Conservation (phyloP, 2,329 filamentous ascomycete species). For the Penicillium sp. region DNA sequence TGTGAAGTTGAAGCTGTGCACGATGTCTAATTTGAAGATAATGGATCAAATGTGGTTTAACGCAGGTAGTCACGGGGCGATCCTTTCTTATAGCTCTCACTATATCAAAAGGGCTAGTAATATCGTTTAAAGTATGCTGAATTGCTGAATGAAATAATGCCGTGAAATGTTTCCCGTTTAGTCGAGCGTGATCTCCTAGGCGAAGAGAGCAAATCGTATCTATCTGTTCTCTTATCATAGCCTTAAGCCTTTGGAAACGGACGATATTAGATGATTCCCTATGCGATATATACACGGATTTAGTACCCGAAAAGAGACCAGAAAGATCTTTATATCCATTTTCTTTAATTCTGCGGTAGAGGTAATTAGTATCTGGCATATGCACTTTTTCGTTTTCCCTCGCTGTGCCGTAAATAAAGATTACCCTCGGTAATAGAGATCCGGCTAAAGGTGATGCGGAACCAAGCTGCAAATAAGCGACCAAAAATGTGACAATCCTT, state of each 20-base stretch:
- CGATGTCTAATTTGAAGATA: slow-evolving; percentile 11
- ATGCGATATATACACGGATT: neutral
- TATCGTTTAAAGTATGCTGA: neutral
- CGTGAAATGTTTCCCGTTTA: neutral
- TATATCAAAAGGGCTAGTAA: neutral
- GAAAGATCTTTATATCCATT: neutral
- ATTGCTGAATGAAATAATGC: neutral
- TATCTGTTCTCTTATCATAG: neutral
- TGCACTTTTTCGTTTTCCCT: neutral
- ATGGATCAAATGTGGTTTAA: slow-evolving; percentile 6
- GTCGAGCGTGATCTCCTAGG: neutral
- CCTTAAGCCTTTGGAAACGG: neutral
- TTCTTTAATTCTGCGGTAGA: neutral
- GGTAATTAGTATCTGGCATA: neutral
- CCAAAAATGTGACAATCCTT: slow-evolving; percentile 10
- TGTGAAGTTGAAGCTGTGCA: neutral
- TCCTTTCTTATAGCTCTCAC: neutral
- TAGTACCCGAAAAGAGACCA: neutral
- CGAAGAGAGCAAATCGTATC: neutral
- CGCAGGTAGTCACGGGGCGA: neutral
- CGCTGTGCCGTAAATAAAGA: neutral
- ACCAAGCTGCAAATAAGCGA: neutral
- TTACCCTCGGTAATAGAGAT: neutral
- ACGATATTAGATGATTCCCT: neutral
- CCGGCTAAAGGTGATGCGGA: neutral